phyloP scores from a whole-genome alignment of 768 basidiomycete genomes.

The Tulasnella sp. region DNA sequence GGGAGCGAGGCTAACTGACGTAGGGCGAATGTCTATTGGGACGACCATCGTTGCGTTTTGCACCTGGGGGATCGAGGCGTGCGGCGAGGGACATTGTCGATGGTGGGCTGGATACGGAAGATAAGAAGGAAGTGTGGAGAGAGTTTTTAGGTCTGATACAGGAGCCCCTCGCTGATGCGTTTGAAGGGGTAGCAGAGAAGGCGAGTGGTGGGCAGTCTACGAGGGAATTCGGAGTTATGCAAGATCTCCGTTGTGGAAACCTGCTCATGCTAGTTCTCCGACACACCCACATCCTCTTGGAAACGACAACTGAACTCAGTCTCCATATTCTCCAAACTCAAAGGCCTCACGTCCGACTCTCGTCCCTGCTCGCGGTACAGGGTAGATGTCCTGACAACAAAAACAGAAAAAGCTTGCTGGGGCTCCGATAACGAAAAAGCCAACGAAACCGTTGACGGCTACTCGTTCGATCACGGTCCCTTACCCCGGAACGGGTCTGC shows the following conservation, averaged over 20 bases:
- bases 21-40: conserved; percentile 31
- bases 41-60: conserved; percentile 25
- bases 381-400: neutral
- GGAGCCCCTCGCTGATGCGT: neutral
- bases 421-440: conserved; percentile 6
- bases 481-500: neutral
- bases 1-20: conserved; percentile 29
- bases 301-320: conserved; percentile 11
- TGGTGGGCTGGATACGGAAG: conserved; percentile 1
- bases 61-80: conserved; percentile 26
- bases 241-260: conserved; percentile 18
- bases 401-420: neutral
- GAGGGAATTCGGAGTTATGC: neutral
- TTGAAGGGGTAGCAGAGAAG: neutral
- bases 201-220: neutral
- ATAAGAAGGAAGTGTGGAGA: conserved; percentile 7
- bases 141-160: neutral
- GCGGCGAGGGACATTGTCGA: conserved; percentile 29
- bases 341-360: neutral
- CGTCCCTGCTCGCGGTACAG: conserved; percentile 2
- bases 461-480: neutral
- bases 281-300: conserved; percentile 8
- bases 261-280: conserved; percentile 5
- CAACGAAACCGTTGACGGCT: conserved; percentile 1
- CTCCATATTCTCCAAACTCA: neutral